Evolutionary conservation across 2,329 filamentous ascomycete species (phyloP).

Genomic region (Emericellopsis atlantica): DNA sequence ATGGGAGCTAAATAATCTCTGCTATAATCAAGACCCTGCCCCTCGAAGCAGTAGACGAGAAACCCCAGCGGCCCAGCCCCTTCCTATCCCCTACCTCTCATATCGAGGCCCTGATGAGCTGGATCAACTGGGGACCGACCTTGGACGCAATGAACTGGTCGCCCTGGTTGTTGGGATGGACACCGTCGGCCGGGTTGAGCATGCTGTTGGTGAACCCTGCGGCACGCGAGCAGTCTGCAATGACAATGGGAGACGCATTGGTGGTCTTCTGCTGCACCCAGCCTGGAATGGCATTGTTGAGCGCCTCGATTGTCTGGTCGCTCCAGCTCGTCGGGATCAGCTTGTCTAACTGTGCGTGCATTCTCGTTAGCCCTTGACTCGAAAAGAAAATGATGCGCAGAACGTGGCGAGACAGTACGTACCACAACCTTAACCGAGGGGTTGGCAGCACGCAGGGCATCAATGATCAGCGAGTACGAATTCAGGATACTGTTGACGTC

Average conservation of each 20-base stretch:
- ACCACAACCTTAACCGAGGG: conserved; percentile 26
- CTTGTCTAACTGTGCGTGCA: conserved; percentile 19
- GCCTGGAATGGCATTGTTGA: conserved; percentile 22
- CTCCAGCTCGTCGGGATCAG: conserved; percentile 22
- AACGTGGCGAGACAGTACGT: conserved; percentile 4
- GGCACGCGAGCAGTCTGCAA: conserved; percentile 22
- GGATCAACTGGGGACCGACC: conserved; percentile 17
- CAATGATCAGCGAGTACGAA: conserved; percentile 25
- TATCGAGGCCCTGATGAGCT: conserved; percentile 11
- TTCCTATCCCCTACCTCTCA: too few species aligned
- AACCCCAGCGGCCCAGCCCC: too few species aligned
- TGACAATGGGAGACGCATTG: conserved; percentile 22
- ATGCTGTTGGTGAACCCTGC: conserved; percentile 17
- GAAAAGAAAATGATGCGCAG: background rate
- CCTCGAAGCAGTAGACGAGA: too few species aligned
- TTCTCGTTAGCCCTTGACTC: background rate
- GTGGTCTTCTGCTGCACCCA: conserved; percentile 22
- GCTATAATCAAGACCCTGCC: too few species aligned
- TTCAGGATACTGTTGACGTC: conserved; percentile 19
- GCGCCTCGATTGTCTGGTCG: conserved; percentile 12
- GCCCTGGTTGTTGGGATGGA: conserved; percentile 24
- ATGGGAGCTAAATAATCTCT: too few species aligned
- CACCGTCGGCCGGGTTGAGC: conserved; percentile 18
- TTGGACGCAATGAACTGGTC: conserved; percentile 18
- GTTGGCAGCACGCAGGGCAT: conserved; percentile 21